These are phyloP conservation scores for Lecanosticta acicola DNA, from an alignment of 2,329 filamentous ascomycete species.

Conservation along the genomic window DNA sequence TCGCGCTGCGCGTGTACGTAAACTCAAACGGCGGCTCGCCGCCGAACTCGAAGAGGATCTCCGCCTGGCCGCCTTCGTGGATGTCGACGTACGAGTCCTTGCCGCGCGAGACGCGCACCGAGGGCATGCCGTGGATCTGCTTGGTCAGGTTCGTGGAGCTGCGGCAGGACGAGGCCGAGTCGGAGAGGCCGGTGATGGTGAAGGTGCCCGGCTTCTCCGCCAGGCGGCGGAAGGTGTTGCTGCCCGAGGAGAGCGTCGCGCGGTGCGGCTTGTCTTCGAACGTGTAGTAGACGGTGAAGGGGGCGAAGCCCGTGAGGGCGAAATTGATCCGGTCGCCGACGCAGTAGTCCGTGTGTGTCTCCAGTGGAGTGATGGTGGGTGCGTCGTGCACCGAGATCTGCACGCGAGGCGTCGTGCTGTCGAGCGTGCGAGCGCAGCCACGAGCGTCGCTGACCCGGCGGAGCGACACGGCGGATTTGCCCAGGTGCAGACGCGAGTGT, in stretches of 20 bases:
- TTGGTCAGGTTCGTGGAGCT: conserved; percentile 73
- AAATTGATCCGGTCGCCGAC: conserved; percentile 93
- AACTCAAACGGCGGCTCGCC: conserved; percentile 96
- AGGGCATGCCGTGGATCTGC: conserved; percentile 84
- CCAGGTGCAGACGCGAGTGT: conserved; percentile 74
- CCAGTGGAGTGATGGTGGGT: conserved; percentile 81
- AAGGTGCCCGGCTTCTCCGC: conserved; percentile 88
- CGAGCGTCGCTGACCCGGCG: conserved; percentile 82
- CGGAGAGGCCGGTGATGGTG: conserved; percentile 76
- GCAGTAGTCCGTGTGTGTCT: conserved; percentile 82
- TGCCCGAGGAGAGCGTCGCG: conserved; percentile 61
- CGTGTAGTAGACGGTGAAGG: conserved; percentile 87
- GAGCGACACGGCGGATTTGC: conserved; percentile 83
- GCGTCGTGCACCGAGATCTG: conserved; percentile 91
- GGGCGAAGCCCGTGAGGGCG: conserved; percentile 80
- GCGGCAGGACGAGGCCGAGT: conserved; percentile 82
- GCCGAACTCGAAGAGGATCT: conserved; percentile 91
- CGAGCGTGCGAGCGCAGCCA: conserved; percentile 76
- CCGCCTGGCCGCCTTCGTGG: conserved; percentile 89
- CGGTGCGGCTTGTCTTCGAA: conserved; percentile 76
- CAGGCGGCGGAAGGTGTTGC: conserved; percentile 82
- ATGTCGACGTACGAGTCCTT: conserved; percentile 79
- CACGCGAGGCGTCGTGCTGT: conserved; percentile 62
- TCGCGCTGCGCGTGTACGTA: conserved; percentile 87
- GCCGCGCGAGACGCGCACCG: conserved; percentile 83